These are phyloP conservation scores for Vitis riparia DNA, from an alignment of 164 flowering plant genomes.

Conservation along the genomic window DNA sequence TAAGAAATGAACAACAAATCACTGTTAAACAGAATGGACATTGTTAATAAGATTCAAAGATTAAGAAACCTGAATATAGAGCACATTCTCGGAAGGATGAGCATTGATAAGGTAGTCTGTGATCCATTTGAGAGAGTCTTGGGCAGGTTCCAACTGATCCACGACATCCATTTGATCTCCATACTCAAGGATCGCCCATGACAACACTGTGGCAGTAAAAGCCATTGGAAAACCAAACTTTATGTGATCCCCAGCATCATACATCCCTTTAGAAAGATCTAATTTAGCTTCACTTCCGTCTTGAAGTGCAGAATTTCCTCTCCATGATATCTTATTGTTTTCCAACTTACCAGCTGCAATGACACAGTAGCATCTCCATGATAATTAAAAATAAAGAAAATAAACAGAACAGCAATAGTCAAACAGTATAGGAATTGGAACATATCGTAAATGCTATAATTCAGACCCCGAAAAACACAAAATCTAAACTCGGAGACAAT, in stretches of 20 bases:
- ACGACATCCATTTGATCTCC: conserved; percentile 90
- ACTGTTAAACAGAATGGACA: neutral
- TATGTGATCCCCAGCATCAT: conserved; percentile 96
- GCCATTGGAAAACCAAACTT: conserved; percentile 96
- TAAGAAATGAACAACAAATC: neutral
- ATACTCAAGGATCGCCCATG: conserved; percentile 96
- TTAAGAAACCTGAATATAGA: conserved; percentile 75
- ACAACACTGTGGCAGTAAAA: conserved; percentile 85
- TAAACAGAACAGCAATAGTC: neutral
- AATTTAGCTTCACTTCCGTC: conserved; percentile 64
- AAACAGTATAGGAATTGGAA: neutral
- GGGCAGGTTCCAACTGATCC: conserved; percentile 67
- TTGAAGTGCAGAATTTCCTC: conserved; percentile 71
- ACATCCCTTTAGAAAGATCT: conserved; percentile 94
- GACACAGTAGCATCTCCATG: neutral
- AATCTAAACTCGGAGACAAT: neutral
- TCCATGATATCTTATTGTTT: conserved; percentile 62
- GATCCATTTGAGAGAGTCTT: conserved; percentile 85
- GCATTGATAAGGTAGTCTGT: conserved; percentile 86
- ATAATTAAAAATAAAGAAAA: neutral
- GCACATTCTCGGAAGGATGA: conserved; percentile 69
- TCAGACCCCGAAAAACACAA: neutral
- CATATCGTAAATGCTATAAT: neutral
- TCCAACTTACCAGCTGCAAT: conserved; percentile 60
- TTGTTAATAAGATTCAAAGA: neutral